Evolutionary conservation across 495 filamentous ascomycete species (phyloP).

Genomic region (Apodospora peruviana): DNA sequence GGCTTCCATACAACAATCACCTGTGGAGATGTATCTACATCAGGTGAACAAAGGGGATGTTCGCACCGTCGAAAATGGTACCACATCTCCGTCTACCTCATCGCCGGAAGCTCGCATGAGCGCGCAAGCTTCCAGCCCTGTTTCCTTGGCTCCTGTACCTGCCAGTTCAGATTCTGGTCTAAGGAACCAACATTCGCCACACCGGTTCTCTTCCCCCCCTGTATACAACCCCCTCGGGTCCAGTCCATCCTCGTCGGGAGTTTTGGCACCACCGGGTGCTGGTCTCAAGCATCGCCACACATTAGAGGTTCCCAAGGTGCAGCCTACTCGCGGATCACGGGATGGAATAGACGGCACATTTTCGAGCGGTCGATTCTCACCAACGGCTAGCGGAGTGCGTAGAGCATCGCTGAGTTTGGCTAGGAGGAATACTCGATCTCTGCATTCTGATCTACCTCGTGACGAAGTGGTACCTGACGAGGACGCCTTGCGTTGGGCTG

Average conservation of each 20-base stretch:
- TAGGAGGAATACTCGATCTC: slow-evolving; percentile 74
- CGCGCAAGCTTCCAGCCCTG: slow-evolving; percentile 10
- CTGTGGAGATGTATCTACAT: slow-evolving; percentile 28
- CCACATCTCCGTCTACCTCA: slow-evolving; percentile 8
- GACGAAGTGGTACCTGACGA: slow-evolving; percentile 82
- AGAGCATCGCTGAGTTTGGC: slow-evolving; percentile 78
- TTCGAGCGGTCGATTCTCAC: slow-evolving; percentile 79
- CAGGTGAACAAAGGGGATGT: slow-evolving; percentile 26
- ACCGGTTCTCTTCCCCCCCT: slow-evolving; percentile 75
- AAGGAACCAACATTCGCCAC: slow-evolving; percentile 37
- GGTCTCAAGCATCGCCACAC: slow-evolving; percentile 80
- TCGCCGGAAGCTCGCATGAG: not conserved
- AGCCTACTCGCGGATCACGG: slow-evolving; percentile 42
- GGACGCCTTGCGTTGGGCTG: slow-evolving; percentile 87
- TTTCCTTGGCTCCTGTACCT: slow-evolving; percentile 34
- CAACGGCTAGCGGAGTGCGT: slow-evolving; percentile 56
- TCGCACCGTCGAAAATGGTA: slow-evolving; percentile 22
- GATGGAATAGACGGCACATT: slow-evolving; percentile 60
- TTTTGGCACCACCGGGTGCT: slow-evolving; percentile 31
- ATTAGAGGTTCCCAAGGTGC: slow-evolving; percentile 70
- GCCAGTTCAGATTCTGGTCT: slow-evolving; percentile 36
- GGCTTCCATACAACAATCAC: slow-evolving; percentile 26
- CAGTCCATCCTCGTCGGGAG: slow-evolving; percentile 35
- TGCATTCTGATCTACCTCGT: slow-evolving; percentile 73
- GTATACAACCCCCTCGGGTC: slow-evolving; percentile 42